Evolutionary conservation across 805 yeast species (phyloP), one percentile per base, ranked within the genome.

Genomic region (Starmerella gropengiesseri): DNA sequence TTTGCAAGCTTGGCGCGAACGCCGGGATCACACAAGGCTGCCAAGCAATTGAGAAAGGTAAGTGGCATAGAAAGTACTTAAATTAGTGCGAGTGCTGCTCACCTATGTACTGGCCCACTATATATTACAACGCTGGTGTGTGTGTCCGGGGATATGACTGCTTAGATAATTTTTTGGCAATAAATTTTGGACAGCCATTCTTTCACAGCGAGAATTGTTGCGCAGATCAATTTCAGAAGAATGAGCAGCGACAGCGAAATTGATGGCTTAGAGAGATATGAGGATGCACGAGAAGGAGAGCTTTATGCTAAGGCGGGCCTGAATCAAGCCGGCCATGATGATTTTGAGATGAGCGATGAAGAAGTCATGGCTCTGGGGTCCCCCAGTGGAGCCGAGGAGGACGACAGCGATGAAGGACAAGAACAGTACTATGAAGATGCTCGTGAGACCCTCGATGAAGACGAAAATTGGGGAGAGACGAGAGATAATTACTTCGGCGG

Each of bases 391-490:
- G 3, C n/a, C 21, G 28, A 21, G 9, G 42, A 30, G 17, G 33
- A 60, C 17, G 63, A 58, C 3, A 65, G 60, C 3, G 56, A 60
- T 19, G 68, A 66, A 19, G 73, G 65, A 22, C 50, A 46, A 18
- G 69, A 63, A 2, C 72, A 66, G 2, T 73, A 66, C 37, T 77
- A 72, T 17, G 78, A 70, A 9, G 74, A 68, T 69, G 37, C 37
- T 7, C 29, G 20, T 9, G 63, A 6, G 66, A 65, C 43, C 64
- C 35, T 40, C 5, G 44, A 41, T 5, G 31, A 31, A 7, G 54
- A 50, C 18, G 40, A 40, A n/a, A 65, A 61, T 19, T 65, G 71
- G 70, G 74, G 73, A 37, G 52, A 64, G 1, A 63, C 68, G n/a
- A 62, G 67, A 46, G 70, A 59, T 64, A 74, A 60, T 61, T 50